Percentiles rank a stretch among this genome's conserved stretches.
phyloP scores from a whole-genome alignment of 345 rosid species.

The Xanthoceras sorbifolium region DNA sequence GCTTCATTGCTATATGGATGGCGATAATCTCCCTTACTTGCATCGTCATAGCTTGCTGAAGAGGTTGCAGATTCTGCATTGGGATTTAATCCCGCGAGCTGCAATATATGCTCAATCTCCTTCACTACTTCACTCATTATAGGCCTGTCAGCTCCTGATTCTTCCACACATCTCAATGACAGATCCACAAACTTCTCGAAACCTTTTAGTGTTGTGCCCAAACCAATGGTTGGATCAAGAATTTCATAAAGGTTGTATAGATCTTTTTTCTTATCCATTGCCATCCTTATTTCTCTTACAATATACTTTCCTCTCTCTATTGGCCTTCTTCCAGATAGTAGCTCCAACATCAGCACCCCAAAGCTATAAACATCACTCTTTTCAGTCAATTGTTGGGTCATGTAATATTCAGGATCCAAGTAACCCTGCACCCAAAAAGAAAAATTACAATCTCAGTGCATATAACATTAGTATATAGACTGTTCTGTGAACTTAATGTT shows the following conservation, averaged over 20 bases:
- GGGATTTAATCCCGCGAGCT: conserved; percentile 60
- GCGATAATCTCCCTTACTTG: conserved; percentile 27
- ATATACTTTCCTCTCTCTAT: conserved; percentile 81
- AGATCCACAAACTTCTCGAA: conserved; percentile 60
- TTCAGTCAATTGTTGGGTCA: conserved; percentile 86
- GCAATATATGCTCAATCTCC: conserved; percentile 72
- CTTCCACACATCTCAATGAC: conserved; percentile 66
- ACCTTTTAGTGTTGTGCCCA: conserved; percentile 52
- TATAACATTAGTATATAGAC: conserved; percentile 1
- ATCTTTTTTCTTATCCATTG: conserved; percentile 55
- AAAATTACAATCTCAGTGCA: neutral
- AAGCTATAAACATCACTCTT: conserved; percentile 96
- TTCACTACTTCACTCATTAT: conserved; percentile 75
- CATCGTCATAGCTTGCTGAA: conserved; percentile 52
- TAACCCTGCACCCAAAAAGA: conserved; percentile 56
- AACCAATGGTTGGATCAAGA: conserved; percentile 60
- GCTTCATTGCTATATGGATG: conserved; percentile 49
- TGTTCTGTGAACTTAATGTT: neutral
- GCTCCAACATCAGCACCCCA: conserved; percentile 84
- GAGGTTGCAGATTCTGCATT: conserved; percentile 54
- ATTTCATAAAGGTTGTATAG: conserved; percentile 63
- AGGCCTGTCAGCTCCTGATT: conserved; percentile 61
- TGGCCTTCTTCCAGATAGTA: conserved; percentile 69
- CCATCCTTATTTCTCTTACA: conserved; percentile 68
- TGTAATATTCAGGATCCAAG: conserved; percentile 92